Evolutionary conservation across 257 asterid species (phyloP).

Genomic region (Solanum habrochaites): DNA sequence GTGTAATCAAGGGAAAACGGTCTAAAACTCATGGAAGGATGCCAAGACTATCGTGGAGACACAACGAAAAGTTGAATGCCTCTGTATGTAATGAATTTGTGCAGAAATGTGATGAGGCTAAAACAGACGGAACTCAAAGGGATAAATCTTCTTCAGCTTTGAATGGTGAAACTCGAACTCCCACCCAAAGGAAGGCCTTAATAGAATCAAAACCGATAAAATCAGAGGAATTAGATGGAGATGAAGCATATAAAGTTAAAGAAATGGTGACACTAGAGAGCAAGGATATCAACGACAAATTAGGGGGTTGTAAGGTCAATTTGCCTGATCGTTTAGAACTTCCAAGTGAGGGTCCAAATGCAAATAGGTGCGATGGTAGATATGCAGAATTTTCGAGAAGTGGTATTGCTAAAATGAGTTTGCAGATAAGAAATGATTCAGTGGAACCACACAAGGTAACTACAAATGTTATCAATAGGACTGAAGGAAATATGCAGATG

Average conservation of each 20-base stretch:
- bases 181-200: background rate
- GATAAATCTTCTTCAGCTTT: background rate
- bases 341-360: background rate
- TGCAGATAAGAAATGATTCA: background rate
- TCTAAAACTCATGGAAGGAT: background rate
- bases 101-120: background rate
- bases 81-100: background rate
- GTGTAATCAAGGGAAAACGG: background rate
- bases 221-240: background rate
- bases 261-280: background rate
- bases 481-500: too few relatives aligned
- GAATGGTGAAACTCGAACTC: background rate
- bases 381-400: background rate
- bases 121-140: background rate
- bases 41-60: background rate
- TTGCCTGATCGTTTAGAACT: background rate
- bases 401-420: background rate
- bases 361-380: background rate
- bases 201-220: background rate
- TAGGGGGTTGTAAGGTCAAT: background rate
- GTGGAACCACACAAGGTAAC: background rate
- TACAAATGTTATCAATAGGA: too few relatives aligned
- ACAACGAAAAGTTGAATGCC: background rate
- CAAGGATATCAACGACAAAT: background rate
- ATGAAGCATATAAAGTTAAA: background rate